These are phyloP conservation scores for Thielaviopsis musarum DNA, from an alignment of 2,329 filamentous ascomycete species.

Conservation along the genomic window DNA sequence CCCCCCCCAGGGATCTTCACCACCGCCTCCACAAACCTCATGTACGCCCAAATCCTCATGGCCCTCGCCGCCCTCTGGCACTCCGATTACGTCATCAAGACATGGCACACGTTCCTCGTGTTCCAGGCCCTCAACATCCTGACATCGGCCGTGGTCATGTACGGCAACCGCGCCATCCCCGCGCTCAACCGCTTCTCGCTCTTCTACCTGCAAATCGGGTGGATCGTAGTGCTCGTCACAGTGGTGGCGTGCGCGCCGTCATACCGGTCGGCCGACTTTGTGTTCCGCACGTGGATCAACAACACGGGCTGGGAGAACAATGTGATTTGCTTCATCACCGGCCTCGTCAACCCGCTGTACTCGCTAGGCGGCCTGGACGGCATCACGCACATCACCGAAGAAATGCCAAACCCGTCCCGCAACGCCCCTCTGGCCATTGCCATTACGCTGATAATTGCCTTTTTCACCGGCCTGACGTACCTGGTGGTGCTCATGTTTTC, in stretches of 20 bases:
- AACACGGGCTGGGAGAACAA: constrained; percentile 35
- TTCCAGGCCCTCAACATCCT: constrained; percentile 27
- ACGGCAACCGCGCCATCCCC: constrained; percentile 28
- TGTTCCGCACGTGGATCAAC: constrained; percentile 35
- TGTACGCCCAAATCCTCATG: constrained; percentile 26
- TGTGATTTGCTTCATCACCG: constrained; percentile 32
- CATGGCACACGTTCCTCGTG: constrained; percentile 32
- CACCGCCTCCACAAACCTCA: constrained; percentile 27
- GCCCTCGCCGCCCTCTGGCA: constrained; percentile 26
- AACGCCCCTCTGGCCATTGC: constrained; percentile 24
- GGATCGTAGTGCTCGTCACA: constrained; percentile 29
- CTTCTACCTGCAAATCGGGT: constrained; percentile 29
- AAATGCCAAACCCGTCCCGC: constrained; percentile 27
- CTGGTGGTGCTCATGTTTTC: constrained; percentile 34
- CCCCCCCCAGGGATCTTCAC: constrained; percentile 22
- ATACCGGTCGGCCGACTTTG: constrained; percentile 29
- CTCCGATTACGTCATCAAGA: constrained; percentile 20
- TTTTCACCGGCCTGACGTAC: constrained; percentile 31
- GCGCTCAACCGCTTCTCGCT: constrained; percentile 27
- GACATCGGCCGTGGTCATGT: constrained; percentile 28
- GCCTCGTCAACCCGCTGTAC: constrained; percentile 31
- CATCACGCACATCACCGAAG: constrained; percentile 32
- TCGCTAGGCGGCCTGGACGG: constrained; percentile 30
- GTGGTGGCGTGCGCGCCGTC: constrained; percentile 29
- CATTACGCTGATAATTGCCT: constrained; percentile 32